A percentile compares a stretch with the other conserved stretches of the same genome.
These are phyloP conservation scores for Zizania palustris DNA, from an alignment of 202 grass and related monocot genomes.

Conservation along the genomic window DNA sequence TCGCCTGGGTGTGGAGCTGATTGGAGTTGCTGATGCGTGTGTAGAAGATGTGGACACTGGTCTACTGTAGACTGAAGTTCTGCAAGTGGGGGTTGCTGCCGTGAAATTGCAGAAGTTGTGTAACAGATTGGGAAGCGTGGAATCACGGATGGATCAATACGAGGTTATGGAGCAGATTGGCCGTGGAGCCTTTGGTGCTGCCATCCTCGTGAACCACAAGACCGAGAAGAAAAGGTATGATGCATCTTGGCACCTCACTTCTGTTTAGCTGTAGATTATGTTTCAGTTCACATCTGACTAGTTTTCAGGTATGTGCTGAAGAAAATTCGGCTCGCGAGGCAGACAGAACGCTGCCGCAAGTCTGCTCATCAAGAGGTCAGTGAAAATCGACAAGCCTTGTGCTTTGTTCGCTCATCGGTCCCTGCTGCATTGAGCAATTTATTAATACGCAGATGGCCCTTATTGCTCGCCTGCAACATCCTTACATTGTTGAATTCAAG, in stretches of 20 bases:
- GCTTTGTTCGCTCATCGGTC: slow-evolving; percentile 2
- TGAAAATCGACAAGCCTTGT: slow-evolving; percentile 1
- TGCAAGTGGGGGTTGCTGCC: background rate
- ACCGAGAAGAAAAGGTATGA: slow-evolving; percentile 90
- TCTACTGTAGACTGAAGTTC: background rate
- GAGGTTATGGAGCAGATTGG: slow-evolving; percentile 99
- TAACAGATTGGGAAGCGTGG: slow-evolving; percentile 55
- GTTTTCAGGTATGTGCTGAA: slow-evolving; percentile 85
- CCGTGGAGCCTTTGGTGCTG: slow-evolving; percentile 90
- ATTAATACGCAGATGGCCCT: slow-evolving; percentile 78
- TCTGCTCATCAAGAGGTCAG: slow-evolving; percentile 98
- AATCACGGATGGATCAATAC: slow-evolving; percentile 95
- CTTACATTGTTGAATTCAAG: slow-evolving; percentile 94
- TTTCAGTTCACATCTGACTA: slow-evolving; percentile 31
- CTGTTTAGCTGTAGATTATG: background rate
- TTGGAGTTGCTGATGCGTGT: background rate
- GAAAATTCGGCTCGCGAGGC: slow-evolving; percentile 91
- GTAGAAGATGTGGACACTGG: slow-evolving; percentile 15
- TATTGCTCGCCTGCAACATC: slow-evolving; percentile 91
- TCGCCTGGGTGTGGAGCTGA: slow-evolving; percentile 9
- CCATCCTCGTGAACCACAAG: slow-evolving; percentile 98
- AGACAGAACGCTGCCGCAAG: slow-evolving; percentile 87
- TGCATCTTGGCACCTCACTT: slow-evolving; percentile 27
- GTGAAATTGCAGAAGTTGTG: background rate
- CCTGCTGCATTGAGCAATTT: slow-evolving; percentile 25